Percentiles rank a stretch among this genome's conserved stretches.
Conservation (phyloP, 495 filamentous ascomycete species). For the Penicillium argentinense region DNA sequence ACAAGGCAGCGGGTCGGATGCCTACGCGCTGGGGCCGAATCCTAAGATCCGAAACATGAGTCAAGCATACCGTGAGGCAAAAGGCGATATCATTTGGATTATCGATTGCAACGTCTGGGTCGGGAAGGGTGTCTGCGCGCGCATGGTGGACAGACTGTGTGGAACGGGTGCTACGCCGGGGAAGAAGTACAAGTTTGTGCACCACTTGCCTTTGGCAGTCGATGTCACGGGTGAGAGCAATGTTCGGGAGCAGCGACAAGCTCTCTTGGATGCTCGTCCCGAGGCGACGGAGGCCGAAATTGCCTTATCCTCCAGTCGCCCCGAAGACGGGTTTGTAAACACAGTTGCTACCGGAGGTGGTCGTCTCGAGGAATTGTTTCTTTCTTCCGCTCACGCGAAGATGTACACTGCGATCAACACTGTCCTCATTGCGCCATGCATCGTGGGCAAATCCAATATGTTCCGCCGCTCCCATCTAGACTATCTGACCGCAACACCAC, state of each 20-base stretch:
- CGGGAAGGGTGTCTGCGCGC: slow-evolving; percentile 68
- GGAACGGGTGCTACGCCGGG: slow-evolving; percentile 54
- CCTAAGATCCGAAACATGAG: slow-evolving; percentile 98
- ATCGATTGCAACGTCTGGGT: slow-evolving; percentile 98
- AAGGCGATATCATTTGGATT: slow-evolving; percentile 90
- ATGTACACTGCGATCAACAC: slow-evolving; percentile 99
- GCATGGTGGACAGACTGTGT: slow-evolving; percentile 84
- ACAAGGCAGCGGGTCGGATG: slow-evolving; percentile 43
- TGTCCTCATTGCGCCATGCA: slow-evolving; percentile 84
- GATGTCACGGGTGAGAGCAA: slow-evolving; percentile 55
- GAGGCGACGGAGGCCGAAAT: slow-evolving; percentile 7
- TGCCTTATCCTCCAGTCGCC: slow-evolving; percentile 13
- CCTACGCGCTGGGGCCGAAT: slow-evolving; percentile 79
- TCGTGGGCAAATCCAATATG: slow-evolving; percentile 97
- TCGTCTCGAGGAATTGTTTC: slow-evolving; percentile 88
- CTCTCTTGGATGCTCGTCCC: slow-evolving; percentile 33
- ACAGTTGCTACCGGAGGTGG: slow-evolving; percentile 62
- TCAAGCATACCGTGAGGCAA: slow-evolving; percentile 89
- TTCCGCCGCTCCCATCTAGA: slow-evolving; percentile 91
- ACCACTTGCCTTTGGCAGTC: slow-evolving; percentile 86
- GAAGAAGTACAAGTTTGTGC: slow-evolving; percentile 87
- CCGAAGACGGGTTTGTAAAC: slow-evolving; percentile 22
- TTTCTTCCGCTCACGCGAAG: slow-evolving; percentile 92
- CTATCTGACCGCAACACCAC: slow-evolving; percentile 62
- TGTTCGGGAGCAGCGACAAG: slow-evolving; percentile 40